Evolutionary conservation across 345 rosid species (phyloP).

Genomic region (Barbarea vulgaris): DNA sequence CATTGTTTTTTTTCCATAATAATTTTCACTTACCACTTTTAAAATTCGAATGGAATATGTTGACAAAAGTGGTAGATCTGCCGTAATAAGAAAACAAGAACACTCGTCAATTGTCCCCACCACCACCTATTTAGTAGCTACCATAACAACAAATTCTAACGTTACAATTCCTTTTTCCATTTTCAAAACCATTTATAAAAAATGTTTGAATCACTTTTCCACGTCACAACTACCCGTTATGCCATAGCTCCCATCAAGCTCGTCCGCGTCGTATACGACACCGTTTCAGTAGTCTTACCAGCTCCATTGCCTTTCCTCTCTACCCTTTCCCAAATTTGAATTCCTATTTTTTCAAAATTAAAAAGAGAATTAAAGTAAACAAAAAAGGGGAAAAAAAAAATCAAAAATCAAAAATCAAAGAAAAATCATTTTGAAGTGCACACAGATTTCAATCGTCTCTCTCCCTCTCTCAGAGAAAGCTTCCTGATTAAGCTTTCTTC

Average conservation of each 20-base stretch:
- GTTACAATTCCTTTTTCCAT: constrained; percentile 23
- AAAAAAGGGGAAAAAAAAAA: neutral
- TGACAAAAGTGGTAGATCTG: constrained; percentile 23
- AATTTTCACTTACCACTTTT: neutral
- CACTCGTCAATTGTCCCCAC: constrained; percentile 31
- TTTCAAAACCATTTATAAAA: constrained; percentile 5
- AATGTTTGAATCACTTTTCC: constrained; percentile 17
- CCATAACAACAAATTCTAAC: constrained; percentile 24
- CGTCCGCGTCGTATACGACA: constrained; percentile 2
- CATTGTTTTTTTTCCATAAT: neutral
- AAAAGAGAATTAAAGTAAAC: constrained; percentile 12
- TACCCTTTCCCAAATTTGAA: constrained; percentile 35
- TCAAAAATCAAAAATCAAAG: neutral
- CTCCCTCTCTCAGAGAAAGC: constrained; percentile 20
- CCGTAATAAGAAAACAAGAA: constrained; percentile 23
- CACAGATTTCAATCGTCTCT: constrained; percentile 43
- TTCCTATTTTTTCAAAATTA: constrained; percentile 25
- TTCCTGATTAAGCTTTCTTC: constrained; percentile 36
- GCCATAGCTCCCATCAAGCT: constrained; percentile 2
- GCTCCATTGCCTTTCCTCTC: constrained; percentile 20
- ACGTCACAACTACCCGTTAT: constrained; percentile 36
- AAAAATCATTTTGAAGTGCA: constrained; percentile 31
- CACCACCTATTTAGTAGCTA: constrained; percentile 31
- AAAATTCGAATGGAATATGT: constrained; percentile 21
- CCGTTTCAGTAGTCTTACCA: constrained; percentile 13